Evolutionary conservation across 129 eudicot species (phyloP).

Genomic region (carrot (Daucus carota)): DNA sequence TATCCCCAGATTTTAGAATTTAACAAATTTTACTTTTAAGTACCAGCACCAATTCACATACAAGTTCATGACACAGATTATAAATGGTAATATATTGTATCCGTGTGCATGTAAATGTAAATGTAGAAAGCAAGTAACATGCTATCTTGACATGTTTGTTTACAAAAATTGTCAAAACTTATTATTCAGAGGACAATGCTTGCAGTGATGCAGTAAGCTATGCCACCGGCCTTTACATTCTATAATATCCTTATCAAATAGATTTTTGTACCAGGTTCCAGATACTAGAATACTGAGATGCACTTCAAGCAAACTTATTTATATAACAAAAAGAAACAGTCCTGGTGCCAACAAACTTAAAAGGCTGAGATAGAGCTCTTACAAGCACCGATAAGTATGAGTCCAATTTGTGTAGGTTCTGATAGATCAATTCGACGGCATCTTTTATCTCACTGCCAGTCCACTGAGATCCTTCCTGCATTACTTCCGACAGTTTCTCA

Average conservation of each 20-base stretch:
- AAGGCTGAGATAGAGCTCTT: slow-evolving; percentile 18
- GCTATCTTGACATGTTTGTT: background rate
- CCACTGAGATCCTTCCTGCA: slow-evolving; percentile 86
- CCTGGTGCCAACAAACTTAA: background rate
- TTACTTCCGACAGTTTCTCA: slow-evolving; percentile 66
- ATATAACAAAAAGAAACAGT: background rate
- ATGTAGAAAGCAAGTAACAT: background rate
- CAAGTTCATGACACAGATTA: background rate
- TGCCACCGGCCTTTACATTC: background rate
- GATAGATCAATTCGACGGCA: slow-evolving; percentile 58
- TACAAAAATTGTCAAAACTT: background rate
- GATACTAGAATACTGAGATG: background rate
- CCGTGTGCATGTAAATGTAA: background rate
- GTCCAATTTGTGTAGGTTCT: slow-evolving; percentile 66
- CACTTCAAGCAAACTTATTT: background rate
- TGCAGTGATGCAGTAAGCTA: background rate
- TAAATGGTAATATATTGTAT: background rate
- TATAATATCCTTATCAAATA: background rate
- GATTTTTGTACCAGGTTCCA: background rate
- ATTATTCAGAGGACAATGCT: background rate
- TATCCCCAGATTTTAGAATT: background rate
- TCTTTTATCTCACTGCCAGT: slow-evolving; percentile 68
- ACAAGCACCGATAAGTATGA: slow-evolving; percentile 65
- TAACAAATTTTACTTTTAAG: background rate
- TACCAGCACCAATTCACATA: background rate